phyloP scores from a whole-genome alignment of 2,329 filamentous ascomycete genomes.

The Fusarium nisikadoi region DNA sequence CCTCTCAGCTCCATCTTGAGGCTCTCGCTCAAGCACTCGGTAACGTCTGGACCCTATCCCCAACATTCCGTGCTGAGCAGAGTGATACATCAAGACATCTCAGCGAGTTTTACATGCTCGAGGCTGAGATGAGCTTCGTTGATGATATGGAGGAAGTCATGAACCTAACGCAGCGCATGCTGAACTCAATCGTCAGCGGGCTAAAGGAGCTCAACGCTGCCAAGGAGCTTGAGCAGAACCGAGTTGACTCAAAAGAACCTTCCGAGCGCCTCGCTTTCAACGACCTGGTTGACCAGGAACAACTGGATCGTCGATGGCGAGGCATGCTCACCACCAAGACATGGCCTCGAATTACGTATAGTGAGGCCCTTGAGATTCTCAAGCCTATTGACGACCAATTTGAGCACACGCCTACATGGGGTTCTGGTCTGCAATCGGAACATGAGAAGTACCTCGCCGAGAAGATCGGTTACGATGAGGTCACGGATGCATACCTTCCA shows the following conservation, averaged over 20 bases:
- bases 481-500: conserved; percentile 66
- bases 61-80: conserved; percentile 91
- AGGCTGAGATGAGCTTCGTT: conserved; percentile 87
- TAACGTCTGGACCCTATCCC: conserved; percentile 92
- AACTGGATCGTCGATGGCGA: conserved; percentile 76
- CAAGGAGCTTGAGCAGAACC: conserved; percentile 55
- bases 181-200: conserved; percentile 63
- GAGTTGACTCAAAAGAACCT: conserved; percentile 50
- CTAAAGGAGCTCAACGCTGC: conserved; percentile 56
- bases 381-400: conserved; percentile 71
- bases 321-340: conserved; percentile 63
- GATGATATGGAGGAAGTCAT: conserved; percentile 77
- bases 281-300: conserved; percentile 54
- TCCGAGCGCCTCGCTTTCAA: conserved; percentile 57
- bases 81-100: conserved; percentile 94
- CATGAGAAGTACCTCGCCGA: conserved; percentile 90
- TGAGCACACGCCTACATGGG: conserved; percentile 75
- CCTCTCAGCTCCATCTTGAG: conserved; percentile 92
- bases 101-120: conserved; percentile 99
- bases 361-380: conserved; percentile 77
- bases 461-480: conserved; percentile 62
- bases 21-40: conserved; percentile 88
- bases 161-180: conserved; percentile 81
- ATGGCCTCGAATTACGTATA: conserved; percentile 89
- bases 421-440: conserved; percentile 82